Percentiles rank a stretch among this genome's conserved stretches.
phyloP scores from a whole-genome alignment of 2,329 filamentous ascomycete genomes.

The Fusarium caatingaense region DNA sequence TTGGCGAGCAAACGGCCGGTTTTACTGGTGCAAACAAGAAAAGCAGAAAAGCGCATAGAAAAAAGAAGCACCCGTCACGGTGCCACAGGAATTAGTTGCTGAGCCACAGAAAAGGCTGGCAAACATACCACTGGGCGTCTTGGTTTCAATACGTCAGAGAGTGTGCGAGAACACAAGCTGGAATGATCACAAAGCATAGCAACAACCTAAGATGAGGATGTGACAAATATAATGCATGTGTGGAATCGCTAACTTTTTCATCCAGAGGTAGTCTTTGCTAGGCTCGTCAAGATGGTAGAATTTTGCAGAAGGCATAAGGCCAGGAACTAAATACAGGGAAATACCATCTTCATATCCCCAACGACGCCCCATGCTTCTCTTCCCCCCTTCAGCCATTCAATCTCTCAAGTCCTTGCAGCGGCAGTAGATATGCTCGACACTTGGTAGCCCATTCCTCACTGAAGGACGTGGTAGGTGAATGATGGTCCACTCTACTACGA shows the following conservation, averaged over 20 bases:
- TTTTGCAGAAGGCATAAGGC: too few relatives aligned
- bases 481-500: too few relatives aligned
- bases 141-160: neutral
- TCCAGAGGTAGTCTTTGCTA: fast-evolving
- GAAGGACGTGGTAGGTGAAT: too few relatives aligned
- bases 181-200: neutral
- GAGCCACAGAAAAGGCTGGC: fast-evolving
- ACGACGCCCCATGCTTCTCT: too few relatives aligned
- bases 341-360: too few relatives aligned
- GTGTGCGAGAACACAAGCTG: fast-evolving
- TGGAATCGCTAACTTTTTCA: fast-evolving
- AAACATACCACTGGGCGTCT: neutral
- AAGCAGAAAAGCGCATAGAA: neutral
- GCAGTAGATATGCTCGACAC: too few relatives aligned
- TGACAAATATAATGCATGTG: fast-evolving
- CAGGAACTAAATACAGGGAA: too few relatives aligned
- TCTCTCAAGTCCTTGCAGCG: too few relatives aligned
- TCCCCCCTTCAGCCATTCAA: too few relatives aligned
- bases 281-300: too few relatives aligned
- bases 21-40: neutral
- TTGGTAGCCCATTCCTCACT: too few relatives aligned
- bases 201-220: too few relatives aligned
- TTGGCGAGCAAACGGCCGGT: neutral
- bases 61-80: fast-evolving
- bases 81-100: neutral